phyloP scores from a whole-genome alignment of 2,329 filamentous ascomycete genomes.

The Aspergillus puulaauensis region DNA sequence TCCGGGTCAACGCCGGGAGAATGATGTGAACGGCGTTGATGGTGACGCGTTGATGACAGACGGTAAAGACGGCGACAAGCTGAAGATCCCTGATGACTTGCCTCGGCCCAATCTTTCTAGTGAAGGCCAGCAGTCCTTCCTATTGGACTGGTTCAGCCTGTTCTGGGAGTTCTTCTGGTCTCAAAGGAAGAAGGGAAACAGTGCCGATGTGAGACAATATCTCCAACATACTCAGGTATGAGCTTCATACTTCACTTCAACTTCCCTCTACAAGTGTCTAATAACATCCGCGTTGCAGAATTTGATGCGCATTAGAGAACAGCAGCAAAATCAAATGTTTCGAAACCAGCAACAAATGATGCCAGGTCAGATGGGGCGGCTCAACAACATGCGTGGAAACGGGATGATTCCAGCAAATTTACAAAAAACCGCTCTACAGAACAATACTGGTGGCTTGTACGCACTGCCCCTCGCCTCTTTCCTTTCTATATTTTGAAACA shows the following conservation, averaged over 20 bases:
- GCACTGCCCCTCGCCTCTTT: slow-evolving; percentile 19
- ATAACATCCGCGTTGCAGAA: slow-evolving; percentile 49
- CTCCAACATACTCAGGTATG: slow-evolving; percentile 76
- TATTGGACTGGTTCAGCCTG: slow-evolving; percentile 96
- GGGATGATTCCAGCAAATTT: slow-evolving; percentile 48
- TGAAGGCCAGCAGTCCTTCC: slow-evolving; percentile 69
- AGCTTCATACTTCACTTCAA: background rate
- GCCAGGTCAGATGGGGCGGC: slow-evolving; percentile 55
- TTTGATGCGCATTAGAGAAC: slow-evolving; percentile 68
- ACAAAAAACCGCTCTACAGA: slow-evolving; percentile 74
- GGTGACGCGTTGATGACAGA: slow-evolving; percentile 82
- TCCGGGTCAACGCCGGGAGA: slow-evolving; percentile 65
- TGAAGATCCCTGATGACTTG: slow-evolving; percentile 75
- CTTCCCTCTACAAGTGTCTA: slow-evolving; percentile 16
- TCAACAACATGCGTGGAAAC: slow-evolving; percentile 57
- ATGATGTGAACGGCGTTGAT: slow-evolving; percentile 70
- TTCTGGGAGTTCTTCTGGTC: slow-evolving; percentile 96
- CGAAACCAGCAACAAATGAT: slow-evolving; percentile 64
- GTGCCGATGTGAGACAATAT: slow-evolving; percentile 69
- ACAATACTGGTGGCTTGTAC: slow-evolving; percentile 55
- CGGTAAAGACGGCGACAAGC: slow-evolving; percentile 71
- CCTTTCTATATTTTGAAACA: background rate
- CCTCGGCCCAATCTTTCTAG: slow-evolving; percentile 63
- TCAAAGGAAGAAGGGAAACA: slow-evolving; percentile 69
- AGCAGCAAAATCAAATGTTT: slow-evolving; percentile 73